A percentile compares a stretch with the other conserved stretches of the same genome.
Conservation (phyloP, 78 protist species). For the Acrasis kona region DNA sequence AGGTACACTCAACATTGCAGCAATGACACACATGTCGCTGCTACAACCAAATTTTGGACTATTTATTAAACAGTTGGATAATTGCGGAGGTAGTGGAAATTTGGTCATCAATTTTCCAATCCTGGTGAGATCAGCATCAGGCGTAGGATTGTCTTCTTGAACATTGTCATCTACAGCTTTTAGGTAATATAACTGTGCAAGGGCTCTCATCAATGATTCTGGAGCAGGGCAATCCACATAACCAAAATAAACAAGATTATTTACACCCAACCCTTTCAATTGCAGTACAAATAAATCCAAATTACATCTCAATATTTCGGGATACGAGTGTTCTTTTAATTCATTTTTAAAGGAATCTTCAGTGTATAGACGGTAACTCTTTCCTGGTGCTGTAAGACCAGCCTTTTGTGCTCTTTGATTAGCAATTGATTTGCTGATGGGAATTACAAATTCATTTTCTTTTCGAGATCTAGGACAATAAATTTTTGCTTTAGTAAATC, state of each 20-base stretch:
- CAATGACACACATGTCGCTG: background rate
- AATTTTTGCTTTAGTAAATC: constrained; percentile 1
- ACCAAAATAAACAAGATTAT: constrained; percentile 2
- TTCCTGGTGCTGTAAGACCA: constrained; percentile 20
- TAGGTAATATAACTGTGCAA: background rate
- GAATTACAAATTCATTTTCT: background rate
- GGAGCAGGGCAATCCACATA: constrained; percentile 26
- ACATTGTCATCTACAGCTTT: background rate
- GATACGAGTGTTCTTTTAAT: background rate
- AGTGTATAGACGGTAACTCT: constrained; percentile 25
- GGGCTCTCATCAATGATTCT: background rate
- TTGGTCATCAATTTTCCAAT: background rate
- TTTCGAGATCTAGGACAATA: background rate
- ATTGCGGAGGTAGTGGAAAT: background rate
- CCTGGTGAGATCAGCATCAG: background rate
- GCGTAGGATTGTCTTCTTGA: background rate
- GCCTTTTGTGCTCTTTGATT: constrained; percentile 48
- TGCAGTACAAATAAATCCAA: constrained; percentile 29
- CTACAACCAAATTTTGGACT: background rate
- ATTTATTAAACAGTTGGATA: background rate
- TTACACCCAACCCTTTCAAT: constrained; percentile 32
- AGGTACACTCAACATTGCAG: background rate
- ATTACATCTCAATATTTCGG: constrained; percentile 35
- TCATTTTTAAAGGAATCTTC: background rate
- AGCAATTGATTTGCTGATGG: constrained; percentile 9